These are phyloP conservation scores for Jackrogersella minutella DNA, from an alignment of 495 filamentous ascomycete species.

Conservation along the genomic window DNA sequence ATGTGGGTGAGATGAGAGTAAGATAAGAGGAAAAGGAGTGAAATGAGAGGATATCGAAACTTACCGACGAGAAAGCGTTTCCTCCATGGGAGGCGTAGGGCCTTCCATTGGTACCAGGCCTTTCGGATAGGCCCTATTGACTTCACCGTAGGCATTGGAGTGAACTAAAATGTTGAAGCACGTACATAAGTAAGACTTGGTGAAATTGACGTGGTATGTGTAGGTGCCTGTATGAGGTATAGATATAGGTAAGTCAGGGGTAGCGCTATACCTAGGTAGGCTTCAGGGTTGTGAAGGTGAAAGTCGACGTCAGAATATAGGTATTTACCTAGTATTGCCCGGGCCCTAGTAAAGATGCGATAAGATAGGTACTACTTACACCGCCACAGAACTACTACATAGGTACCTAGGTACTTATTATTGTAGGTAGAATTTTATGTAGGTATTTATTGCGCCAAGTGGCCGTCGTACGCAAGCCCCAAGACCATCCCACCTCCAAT, in stretches of 20 bases:
- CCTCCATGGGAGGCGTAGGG: constrained; percentile 85
- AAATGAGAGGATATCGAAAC: constrained; percentile 37
- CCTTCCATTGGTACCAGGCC: constrained; percentile 87
- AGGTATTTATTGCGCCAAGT: too few species aligned
- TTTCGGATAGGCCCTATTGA: constrained; percentile 50
- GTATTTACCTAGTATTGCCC: too few species aligned
- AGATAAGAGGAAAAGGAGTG: constrained; percentile 9
- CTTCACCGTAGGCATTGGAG: constrained; percentile 34
- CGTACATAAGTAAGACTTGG: neutral
- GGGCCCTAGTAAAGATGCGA: constrained; percentile 30
- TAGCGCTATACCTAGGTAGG: neutral
- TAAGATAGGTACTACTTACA: constrained; percentile 8
- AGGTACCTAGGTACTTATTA: neutral
- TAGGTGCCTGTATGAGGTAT: too few species aligned
- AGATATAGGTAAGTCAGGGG: neutral
- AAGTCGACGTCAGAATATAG: constrained; percentile 38
- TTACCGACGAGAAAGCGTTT: constrained; percentile 80
- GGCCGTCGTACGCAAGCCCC: neutral
- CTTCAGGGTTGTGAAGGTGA: neutral
- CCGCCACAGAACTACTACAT: neutral
- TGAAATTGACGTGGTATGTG: neutral
- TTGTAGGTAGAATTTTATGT: too few species aligned
- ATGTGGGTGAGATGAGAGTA: constrained; percentile 15
- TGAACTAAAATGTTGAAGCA: neutral
- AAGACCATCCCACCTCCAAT: too few species aligned